Evolutionary conservation across 2,329 filamentous ascomycete species (phyloP), one percentile per base, ranked within the genome.

Genomic region (Diaporthe longicolla): DNA sequence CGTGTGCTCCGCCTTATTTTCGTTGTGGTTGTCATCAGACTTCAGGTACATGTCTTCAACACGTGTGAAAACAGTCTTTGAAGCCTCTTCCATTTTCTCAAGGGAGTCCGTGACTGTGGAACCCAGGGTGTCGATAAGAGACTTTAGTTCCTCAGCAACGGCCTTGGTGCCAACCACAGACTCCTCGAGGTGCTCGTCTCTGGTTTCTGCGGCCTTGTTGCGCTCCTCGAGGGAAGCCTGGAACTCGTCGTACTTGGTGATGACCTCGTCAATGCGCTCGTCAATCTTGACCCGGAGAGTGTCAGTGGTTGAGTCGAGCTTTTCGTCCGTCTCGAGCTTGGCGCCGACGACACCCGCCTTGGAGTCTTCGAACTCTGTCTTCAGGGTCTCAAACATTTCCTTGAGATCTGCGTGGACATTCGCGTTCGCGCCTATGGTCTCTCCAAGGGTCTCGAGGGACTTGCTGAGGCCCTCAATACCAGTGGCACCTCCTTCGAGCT

Each of bases 211-310:
- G 45, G 92, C 89, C 77, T 92, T 91, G 65, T 92, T 89, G 78
- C 93, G 93, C 63, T 94, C 92, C 58, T 97, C 93, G 40, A 94
- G 89, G 10, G 91, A 86, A 26, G 89, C 85, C 79, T 97, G 93
- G 76, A 95, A 92, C 75, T 97, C 94, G 72, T 98, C 95, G 79
- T 98, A 97, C 82, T 97, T 98, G 77, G 89, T 87, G 81, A 97
- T 91, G 32, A 99, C 87, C 77, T 95, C 94, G 74, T 90, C 89
- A 78, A 98, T 88, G 78, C 90, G 90, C 78, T 91, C 90, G 48
- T 91, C 90, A 58, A 93, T 84, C 81, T 90, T 91, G 74, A 82
- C 81, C 57, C 86, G 84, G 11, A 93, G 83, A 7, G 81, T 84
- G 11, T 91, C 88, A 26, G 88, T 88, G 0, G 88, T 87, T 74